Percentiles rank a stretch among this genome's conserved stretches.
phyloP scores from a whole-genome alignment of 257 asterid genomes.

The Solanum clarkiae region DNA sequence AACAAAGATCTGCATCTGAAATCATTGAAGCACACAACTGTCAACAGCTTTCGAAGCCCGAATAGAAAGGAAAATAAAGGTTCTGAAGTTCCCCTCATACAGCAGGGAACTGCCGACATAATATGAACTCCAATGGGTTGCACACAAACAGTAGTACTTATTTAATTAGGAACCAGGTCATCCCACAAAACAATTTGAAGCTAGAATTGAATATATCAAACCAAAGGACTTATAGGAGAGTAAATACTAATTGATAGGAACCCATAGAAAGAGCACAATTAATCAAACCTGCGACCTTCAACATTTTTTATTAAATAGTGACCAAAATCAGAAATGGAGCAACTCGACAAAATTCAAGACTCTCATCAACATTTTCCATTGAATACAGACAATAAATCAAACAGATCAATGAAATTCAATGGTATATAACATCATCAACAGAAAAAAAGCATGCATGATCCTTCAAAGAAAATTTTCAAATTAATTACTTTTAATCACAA shows the following conservation, averaged over 20 bases:
- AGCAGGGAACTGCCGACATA: not conserved
- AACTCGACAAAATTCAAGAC: not conserved
- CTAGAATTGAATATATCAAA: too few relatives aligned
- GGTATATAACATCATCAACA: not conserved
- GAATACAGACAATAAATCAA: not conserved
- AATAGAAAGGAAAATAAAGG: not conserved
- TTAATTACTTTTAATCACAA: too few relatives aligned
- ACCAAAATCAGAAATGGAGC: not conserved
- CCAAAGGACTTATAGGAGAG: too few relatives aligned
- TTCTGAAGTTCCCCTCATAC: not conserved
- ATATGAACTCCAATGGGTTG: not conserved
- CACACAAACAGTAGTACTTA: not conserved
- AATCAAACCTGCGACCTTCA: not conserved
- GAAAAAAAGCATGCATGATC: not conserved
- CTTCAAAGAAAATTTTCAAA: too few relatives aligned
- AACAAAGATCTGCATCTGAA: not conserved
- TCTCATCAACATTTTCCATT: not conserved
- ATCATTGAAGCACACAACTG: not conserved
- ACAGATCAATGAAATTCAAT: not conserved
- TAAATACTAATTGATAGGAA: too few relatives aligned
- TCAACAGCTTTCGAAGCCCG: not conserved
- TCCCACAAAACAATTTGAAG: not conserved
- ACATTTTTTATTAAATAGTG: not conserved
- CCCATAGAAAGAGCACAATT: not conserved
- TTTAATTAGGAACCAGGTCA: not conserved